phyloP scores from a whole-genome alignment of 192 early-diverging fungal species.

The Backusella luteola region DNA sequence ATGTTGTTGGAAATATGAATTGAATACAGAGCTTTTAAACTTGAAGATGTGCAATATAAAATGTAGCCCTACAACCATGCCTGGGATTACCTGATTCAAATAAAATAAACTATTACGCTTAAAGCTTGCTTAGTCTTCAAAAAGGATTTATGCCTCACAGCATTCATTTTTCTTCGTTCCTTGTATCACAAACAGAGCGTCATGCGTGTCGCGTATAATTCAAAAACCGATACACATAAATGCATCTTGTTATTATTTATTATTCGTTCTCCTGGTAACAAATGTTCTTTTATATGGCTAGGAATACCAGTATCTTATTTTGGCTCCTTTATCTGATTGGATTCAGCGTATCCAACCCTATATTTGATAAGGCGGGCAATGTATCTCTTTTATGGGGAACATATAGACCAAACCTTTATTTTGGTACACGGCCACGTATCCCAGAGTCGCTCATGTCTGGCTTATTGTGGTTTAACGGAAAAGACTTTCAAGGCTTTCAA shows the following conservation, averaged over 20 bases:
- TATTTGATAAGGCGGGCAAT: conserved; percentile 8
- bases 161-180: too few species aligned
- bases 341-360: not conserved
- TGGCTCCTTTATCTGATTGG: not conserved
- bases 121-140: too few species aligned
- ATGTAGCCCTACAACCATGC: too few species aligned
- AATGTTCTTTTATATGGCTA: not conserved
- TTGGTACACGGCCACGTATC: conserved; percentile 81
- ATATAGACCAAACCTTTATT: conserved; percentile 91
- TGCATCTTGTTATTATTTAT: not conserved
- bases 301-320: not conserved
- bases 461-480: conserved; percentile 88
- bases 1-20: too few species aligned
- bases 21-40: too few species aligned
- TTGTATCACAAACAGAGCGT: not conserved
- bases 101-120: too few species aligned
- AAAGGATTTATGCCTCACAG: too few species aligned
- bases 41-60: too few species aligned
- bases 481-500: conserved; percentile 54
- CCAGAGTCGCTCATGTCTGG: conserved; percentile 81
- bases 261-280: not conserved
- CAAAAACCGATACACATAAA: not conserved
- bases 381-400: conserved; percentile 80
- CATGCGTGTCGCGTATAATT: not conserved
- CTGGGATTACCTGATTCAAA: too few species aligned